Conservation (phyloP, 169 alveolate genomes). For the Cryptosporidium viatorum region DNA sequence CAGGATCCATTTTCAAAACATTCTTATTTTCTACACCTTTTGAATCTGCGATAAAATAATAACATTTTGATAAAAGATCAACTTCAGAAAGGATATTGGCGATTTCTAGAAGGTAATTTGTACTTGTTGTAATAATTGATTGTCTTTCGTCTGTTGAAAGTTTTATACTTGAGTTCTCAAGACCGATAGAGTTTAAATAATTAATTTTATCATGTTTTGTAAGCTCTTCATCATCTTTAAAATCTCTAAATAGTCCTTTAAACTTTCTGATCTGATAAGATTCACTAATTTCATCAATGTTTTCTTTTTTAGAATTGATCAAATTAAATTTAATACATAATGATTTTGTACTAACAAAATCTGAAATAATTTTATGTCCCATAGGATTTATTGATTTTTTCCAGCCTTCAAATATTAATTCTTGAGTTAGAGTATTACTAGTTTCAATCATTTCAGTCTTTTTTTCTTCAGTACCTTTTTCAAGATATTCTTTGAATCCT, state of each 20-base stretch:
- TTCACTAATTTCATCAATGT: conserved; percentile 25
- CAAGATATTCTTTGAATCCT: conserved; percentile 37
- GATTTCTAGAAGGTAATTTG: conserved; percentile 20
- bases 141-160: conserved; percentile 71
- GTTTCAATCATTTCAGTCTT: conserved; percentile 27
- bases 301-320: conserved; percentile 29
- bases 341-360: conserved; percentile 8
- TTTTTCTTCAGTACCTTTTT: conserved; percentile 7
- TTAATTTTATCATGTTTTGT: conserved; percentile 45
- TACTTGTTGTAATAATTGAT: conserved; percentile 40
- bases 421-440: conserved; percentile 18
- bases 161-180: background rate
- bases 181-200: conserved; percentile 19
- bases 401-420: conserved; percentile 65
- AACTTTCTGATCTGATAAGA: conserved; percentile 68
- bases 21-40: conserved; percentile 17
- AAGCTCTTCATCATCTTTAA: conserved; percentile 31
- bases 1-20: conserved; percentile 31
- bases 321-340: conserved; percentile 28
- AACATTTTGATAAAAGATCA: conserved; percentile 52
- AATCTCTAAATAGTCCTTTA: conserved; percentile 36
- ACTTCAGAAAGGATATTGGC: conserved; percentile 56
- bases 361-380: conserved; percentile 29
- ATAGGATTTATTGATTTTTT: background rate
- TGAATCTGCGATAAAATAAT: conserved; percentile 12